Percentiles rank a stretch among this genome's conserved stretches.
Conservation (phyloP, 805 yeast genomes). For the Sungouiella thailandica region DNA sequence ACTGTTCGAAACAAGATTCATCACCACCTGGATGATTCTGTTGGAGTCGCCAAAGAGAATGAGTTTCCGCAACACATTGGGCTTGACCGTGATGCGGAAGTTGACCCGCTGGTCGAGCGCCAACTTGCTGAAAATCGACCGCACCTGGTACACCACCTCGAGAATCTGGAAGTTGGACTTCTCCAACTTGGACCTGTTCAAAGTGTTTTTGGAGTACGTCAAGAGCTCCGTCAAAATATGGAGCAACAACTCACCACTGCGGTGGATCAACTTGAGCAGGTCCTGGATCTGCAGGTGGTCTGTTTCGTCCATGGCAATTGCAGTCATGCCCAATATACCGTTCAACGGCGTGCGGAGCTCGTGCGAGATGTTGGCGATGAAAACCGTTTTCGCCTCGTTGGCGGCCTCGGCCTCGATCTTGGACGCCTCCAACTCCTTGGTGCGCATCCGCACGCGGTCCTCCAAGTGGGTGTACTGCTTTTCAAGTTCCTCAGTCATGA, state of each 20-base stretch:
- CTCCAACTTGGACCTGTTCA: conserved; percentile 78
- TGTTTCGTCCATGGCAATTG: conserved; percentile 84
- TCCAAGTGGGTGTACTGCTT: conserved; percentile 81
- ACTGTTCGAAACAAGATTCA: conserved; percentile 88
- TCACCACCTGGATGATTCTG: conserved; percentile 83
- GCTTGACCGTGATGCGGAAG: conserved; percentile 57
- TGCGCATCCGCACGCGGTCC: conserved; percentile 81
- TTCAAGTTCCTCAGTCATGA: conserved; percentile 84
- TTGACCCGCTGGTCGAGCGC: conserved; percentile 75
- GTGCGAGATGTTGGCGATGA: conserved; percentile 88
- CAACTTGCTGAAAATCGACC: conserved; percentile 77
- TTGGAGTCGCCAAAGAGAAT: conserved; percentile 83
- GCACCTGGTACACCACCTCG: conserved; percentile 81
- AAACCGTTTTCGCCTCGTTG: conserved; percentile 92
- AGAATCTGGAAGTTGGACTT: conserved; percentile 71
- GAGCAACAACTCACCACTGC: conserved; percentile 85
- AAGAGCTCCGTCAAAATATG: conserved; percentile 87
- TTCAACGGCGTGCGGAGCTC: conserved; percentile 93
- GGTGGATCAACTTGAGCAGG: conserved; percentile 74
- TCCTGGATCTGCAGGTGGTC: conserved; percentile 65
- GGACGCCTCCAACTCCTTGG: conserved; percentile 83
- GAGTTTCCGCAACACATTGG: conserved; percentile 56
- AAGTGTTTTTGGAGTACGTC: conserved; percentile 88
- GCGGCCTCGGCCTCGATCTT: conserved; percentile 90
- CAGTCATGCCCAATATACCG: conserved; percentile 94